These are phyloP conservation scores for Lactarius psammicola DNA, from an alignment of 768 basidiomycete species.

Conservation along the genomic window DNA sequence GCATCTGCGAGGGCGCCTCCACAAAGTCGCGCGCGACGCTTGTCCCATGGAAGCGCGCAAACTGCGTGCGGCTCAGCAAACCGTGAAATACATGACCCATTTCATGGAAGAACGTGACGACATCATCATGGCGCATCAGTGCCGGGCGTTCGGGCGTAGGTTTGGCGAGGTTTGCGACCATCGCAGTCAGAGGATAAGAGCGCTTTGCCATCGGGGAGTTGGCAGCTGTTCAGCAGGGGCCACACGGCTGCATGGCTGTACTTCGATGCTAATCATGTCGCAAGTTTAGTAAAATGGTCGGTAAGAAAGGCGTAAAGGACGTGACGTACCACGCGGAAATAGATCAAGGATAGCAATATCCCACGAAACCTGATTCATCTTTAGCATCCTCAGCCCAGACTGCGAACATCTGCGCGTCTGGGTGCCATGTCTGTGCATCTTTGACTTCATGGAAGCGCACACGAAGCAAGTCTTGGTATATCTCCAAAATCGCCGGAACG, in stretches of 20 bases:
- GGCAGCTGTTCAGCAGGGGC: conserved; percentile 68
- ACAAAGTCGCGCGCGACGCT: conserved; percentile 80
- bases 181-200: conserved; percentile 72
- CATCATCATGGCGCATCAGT: conserved; percentile 83
- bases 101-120: conserved; percentile 91
- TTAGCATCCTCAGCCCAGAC: conserved; percentile 82
- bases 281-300: neutral
- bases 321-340: conserved; percentile 68
- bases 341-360: conserved; percentile 88
- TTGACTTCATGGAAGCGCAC: conserved; percentile 57
- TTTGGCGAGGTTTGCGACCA: conserved; percentile 92
- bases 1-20: conserved; percentile 89
- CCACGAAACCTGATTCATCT: conserved; percentile 69
- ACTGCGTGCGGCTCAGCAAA: conserved; percentile 66
- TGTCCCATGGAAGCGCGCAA: conserved; percentile 79
- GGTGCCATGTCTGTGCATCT: conserved; percentile 75
- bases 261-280: conserved; percentile 52
- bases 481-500: conserved; percentile 75
- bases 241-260: conserved; percentile 89
- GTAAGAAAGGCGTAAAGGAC: conserved; percentile 3
- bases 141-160: conserved; percentile 77
- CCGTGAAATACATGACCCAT: conserved; percentile 60
- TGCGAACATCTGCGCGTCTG: conserved; percentile 81
- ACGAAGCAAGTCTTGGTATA: conserved; percentile 80
- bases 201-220: conserved; percentile 54